These are phyloP conservation scores for Irpex sp. DNA, from an alignment of 1,284 basidiomycete genomes.

Conservation along the genomic window DNA sequence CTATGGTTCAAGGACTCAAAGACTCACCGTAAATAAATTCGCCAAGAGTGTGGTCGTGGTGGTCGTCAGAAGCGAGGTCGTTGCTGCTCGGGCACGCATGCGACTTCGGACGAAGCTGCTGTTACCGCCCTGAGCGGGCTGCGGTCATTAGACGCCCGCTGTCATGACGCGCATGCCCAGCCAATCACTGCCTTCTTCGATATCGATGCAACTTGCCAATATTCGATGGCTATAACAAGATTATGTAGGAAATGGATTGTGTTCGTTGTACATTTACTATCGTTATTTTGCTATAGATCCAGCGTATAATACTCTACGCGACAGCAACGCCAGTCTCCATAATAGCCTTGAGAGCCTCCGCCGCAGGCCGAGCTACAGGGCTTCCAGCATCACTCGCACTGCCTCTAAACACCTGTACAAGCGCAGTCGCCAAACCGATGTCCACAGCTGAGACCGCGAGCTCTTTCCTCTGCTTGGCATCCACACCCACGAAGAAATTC, in stretches of 20 bases:
- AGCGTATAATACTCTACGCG: not conserved
- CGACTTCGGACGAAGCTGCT: not conserved
- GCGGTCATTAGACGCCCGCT: not conserved
- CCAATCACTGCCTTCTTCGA: too few species aligned
- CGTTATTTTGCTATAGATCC: not conserved
- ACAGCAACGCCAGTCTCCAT: conserved; percentile 26
- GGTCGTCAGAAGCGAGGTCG: not conserved
- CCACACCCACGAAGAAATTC: conserved; percentile 56
- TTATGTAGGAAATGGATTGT: too few species aligned
- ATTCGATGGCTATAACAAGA: too few species aligned
- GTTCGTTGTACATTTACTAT: too few species aligned
- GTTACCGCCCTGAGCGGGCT: not conserved
- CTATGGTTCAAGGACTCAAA: not conserved
- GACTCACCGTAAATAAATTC: not conserved
- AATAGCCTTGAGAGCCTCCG: conserved; percentile 42
- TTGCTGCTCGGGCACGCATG: not conserved
- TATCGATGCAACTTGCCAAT: too few species aligned
- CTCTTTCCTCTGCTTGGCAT: conserved; percentile 32
- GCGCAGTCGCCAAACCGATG: conserved; percentile 45
- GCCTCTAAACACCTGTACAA: conserved; percentile 44
- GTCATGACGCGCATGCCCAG: not conserved
- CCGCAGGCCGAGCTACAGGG: conserved; percentile 38
- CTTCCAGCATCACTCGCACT: conserved; percentile 26
- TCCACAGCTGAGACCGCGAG: conserved; percentile 48
- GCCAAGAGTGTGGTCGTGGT: not conserved